A percentile compares a stretch with the other conserved stretches of the same genome.
Evolutionary conservation across 2,329 filamentous ascomycete genomes (phyloP).

Genomic region (Ophiostoma angusticollis): DNA sequence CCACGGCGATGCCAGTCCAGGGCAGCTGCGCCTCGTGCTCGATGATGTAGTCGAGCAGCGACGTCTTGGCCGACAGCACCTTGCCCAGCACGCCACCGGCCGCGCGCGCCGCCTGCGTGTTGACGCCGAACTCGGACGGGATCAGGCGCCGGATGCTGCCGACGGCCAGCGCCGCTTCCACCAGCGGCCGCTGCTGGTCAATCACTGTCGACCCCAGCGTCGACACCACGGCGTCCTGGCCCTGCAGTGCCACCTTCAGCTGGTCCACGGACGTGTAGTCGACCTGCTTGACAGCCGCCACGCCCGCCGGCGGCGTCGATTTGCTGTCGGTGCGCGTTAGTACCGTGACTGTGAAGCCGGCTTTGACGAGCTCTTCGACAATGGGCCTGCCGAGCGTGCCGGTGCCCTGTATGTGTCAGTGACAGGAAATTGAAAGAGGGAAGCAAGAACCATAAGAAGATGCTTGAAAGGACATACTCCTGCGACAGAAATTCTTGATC

Average conservation of each 20-base stretch:
- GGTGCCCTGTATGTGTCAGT: conserved; percentile 17
- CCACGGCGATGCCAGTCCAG: conserved; percentile 18
- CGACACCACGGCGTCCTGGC: conserved; percentile 39
- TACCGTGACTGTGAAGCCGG: conserved; percentile 36
- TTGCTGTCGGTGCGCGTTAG: conserved; percentile 34
- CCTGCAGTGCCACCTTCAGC: conserved; percentile 29
- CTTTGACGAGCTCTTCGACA: conserved; percentile 19
- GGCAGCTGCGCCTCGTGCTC: conserved; percentile 4
- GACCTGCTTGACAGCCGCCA: conserved; percentile 29
- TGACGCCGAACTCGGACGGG: conserved; percentile 18
- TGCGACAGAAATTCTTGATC: conserved; percentile 23
- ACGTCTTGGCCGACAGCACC: conserved; percentile 26
- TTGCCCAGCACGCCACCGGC: conserved; percentile 12
- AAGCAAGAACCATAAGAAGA: too few relatives aligned
- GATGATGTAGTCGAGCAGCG: conserved; percentile 23
- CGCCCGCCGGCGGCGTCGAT: conserved; percentile 21
- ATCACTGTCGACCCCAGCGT: conserved; percentile 31
- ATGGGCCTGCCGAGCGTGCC: conserved; percentile 22
- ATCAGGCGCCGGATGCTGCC: conserved; percentile 18
- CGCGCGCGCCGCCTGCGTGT: conserved; percentile 12
- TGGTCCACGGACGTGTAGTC: conserved; percentile 29
- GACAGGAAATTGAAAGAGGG: background rate
- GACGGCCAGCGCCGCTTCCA: conserved; percentile 15
- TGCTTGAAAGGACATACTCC: conserved; percentile 22
- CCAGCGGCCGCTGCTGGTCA: conserved; percentile 15